A percentile compares a stretch with the other conserved stretches of the same genome.
These are phyloP conservation scores for Phytophthora pluvialis DNA, from an alignment of 352 stramenopile species.

Conservation along the genomic window DNA sequence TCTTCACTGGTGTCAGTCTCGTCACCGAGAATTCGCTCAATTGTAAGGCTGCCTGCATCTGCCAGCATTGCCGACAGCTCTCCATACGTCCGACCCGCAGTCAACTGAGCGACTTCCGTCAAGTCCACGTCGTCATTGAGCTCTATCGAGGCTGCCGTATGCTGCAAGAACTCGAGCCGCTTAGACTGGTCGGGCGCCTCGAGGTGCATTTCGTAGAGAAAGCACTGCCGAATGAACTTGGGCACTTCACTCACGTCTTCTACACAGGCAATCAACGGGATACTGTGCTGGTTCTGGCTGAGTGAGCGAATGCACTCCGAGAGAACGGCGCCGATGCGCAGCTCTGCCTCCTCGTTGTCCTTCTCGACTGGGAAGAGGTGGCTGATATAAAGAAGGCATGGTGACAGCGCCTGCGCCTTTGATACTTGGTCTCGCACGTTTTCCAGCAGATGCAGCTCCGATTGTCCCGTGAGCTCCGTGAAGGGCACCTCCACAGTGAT, in stretches of 20 bases:
- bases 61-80: constrained; percentile 73
- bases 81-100: constrained; percentile 75
- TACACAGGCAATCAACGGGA: constrained; percentile 78
- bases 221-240: constrained; percentile 83
- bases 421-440: constrained; percentile 75
- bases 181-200: constrained; percentile 64
- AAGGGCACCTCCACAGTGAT: constrained; percentile 79
- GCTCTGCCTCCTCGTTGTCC: constrained; percentile 75
- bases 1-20: constrained; percentile 27
- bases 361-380: constrained; percentile 82
- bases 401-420: constrained; percentile 69
- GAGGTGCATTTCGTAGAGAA: constrained; percentile 78
- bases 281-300: constrained; percentile 54
- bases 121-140: constrained; percentile 63
- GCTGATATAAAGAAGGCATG: constrained; percentile 84
- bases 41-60: constrained; percentile 57
- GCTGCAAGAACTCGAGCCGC: constrained; percentile 61
- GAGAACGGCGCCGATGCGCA: constrained; percentile 67
- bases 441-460: constrained; percentile 75
- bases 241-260: constrained; percentile 81
- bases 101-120: constrained; percentile 65
- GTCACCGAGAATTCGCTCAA: constrained; percentile 50
- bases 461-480: constrained; percentile 73
- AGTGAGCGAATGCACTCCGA: constrained; percentile 70
- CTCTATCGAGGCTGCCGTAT: constrained; percentile 42